Base-by-base conservation (phyloP, 768 basidiomycete genomes). In the Daedalea quercina region DNA sequence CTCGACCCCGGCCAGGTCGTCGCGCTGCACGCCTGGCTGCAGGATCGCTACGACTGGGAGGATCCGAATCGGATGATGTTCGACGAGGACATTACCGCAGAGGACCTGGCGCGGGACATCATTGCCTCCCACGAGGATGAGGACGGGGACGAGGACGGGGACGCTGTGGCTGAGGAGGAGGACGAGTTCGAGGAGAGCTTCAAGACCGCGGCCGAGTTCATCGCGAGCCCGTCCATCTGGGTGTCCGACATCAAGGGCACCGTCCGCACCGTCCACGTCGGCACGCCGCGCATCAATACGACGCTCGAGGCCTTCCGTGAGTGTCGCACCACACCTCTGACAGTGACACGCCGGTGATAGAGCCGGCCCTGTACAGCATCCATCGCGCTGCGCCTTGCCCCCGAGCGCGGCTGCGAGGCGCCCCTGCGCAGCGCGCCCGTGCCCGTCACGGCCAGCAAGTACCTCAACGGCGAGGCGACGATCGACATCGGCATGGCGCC, bases 1-100 rank as follows among this genome's bases (percentile, higher is more conserved):
- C 66, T 72, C 44, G 66, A 67, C 33, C 63, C 67, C 35, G 61
- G 61, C 54, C 67, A 64, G 6, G 57, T 67, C 7, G 60, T 65
- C 19, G 59, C 62, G 28, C 58, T 71, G 24, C 59, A 64, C 56
- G 59, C 64, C 60, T 70, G 68, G 69, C 54, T 70, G 52, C 69
- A 67, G 54, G 67, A 63, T 23, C 65, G 63, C 24, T 54, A 63
- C 48, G 66, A 69, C 47, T 69, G 65, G 43, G 59, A 53, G 12
- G 67, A 63, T 22, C 63, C 65, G 48, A 60, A 67, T 60, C 41
- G 58, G 34, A 60, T 63, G 42, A 53, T 70, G 8, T 64, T 69
- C 33, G 64, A 68, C 23, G 66, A 66, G 35, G 66, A 68, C 22
- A 48, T 66, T 40, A 65, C 69, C 6, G 57, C 67, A 41, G 45